Percentiles rank a stretch among this genome's conserved stretches.
These are phyloP conservation scores for Cucumis melo DNA, from an alignment of 306 rosid genomes.

Conservation along the genomic window DNA sequence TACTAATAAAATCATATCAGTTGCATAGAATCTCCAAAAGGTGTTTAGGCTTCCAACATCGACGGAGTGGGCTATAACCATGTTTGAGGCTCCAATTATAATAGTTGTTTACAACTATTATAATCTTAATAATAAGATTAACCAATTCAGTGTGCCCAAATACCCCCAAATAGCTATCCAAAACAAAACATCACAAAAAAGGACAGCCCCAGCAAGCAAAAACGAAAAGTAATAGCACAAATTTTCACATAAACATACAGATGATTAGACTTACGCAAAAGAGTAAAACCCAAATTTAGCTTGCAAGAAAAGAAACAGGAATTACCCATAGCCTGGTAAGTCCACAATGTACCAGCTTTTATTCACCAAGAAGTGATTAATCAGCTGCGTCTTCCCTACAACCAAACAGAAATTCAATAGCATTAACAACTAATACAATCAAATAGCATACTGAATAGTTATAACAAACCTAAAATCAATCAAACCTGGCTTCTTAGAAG, in stretches of 20 bases:
- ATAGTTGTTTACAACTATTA: no score
- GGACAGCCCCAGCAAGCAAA: not conserved
- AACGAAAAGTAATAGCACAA: not conserved
- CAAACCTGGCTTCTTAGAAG: constrained; percentile 87
- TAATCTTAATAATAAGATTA: no score
- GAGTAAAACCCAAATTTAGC: not conserved
- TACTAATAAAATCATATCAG: not conserved
- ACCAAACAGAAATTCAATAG: not conserved
- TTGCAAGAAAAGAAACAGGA: not conserved
- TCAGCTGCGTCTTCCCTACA: constrained; percentile 88
- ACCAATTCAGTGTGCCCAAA: not conserved
- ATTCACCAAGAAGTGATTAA: constrained; percentile 87
- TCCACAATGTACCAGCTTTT: constrained; percentile 88
- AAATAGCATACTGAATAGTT: not conserved
- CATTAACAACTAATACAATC: no score
- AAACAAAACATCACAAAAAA: not conserved
- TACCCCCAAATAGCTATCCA: not conserved
- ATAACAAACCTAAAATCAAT: not conserved
- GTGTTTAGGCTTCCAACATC: no score
- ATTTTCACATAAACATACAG: not conserved
- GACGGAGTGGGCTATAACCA: no score
- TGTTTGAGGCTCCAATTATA: no score
- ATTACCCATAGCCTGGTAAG: constrained; percentile 94
- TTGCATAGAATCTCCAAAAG: not conserved
- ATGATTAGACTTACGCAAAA: no score